Conservation (phyloP, 306 rosid genomes). For the Lathyrus tuberosus region DNA sequence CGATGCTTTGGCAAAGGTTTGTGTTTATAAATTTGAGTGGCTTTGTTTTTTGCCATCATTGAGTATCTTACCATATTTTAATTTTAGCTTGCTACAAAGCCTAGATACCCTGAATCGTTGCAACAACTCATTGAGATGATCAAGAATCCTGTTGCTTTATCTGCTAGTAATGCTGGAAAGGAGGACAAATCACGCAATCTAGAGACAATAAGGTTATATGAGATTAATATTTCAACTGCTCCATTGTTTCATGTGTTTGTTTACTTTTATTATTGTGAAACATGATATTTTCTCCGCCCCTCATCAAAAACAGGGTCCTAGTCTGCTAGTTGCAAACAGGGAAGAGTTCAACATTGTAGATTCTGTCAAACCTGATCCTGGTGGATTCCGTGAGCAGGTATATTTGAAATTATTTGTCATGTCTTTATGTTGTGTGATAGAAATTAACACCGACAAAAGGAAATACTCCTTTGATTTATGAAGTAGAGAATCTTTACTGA, state of each 20-base stretch:
- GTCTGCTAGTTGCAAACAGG: slow-evolving; percentile 51
- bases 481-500: not conserved
- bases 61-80: slow-evolving; percentile 38
- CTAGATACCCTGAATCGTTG: slow-evolving; percentile 87
- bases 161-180: slow-evolving; percentile 68
- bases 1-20: slow-evolving; percentile 90
- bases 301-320: slow-evolving; percentile 56
- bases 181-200: slow-evolving; percentile 81
- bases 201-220: slow-evolving; percentile 80
- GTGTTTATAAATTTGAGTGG: slow-evolving; percentile 27
- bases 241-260: not conserved
- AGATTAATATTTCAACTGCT: slow-evolving; percentile 28
- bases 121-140: slow-evolving; percentile 83
- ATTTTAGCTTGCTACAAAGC: slow-evolving; percentile 80
- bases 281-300: not conserved
- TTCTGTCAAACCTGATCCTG: slow-evolving; percentile 78
- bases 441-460: not conserved
- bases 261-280: not conserved
- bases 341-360: slow-evolving; percentile 68
- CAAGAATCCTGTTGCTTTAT: slow-evolving; percentile 69
- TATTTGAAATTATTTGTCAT: slow-evolving; percentile 15
- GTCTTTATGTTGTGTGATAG: slow-evolving; percentile 18
- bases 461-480: not conserved
- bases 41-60: not conserved
- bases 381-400: slow-evolving; percentile 96